These are phyloP conservation scores for Mortierella sp. DNA, from an alignment of 371 early-diverging fungal species.

Conservation along the genomic window DNA sequence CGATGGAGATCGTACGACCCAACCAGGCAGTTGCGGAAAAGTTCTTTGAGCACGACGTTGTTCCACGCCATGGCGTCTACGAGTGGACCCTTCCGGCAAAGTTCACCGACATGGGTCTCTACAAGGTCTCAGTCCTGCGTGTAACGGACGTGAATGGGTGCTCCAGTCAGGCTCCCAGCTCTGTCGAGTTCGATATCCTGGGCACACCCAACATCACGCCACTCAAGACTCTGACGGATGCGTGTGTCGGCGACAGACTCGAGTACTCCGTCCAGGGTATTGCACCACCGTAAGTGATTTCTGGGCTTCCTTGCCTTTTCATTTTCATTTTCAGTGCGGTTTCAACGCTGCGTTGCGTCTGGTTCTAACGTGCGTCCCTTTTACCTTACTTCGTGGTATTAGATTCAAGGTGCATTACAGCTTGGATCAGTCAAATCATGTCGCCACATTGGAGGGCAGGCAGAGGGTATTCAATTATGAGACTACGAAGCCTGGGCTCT, in stretches of 20 bases:
- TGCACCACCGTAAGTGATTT: slow-evolving; percentile 43
- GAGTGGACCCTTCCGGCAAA: slow-evolving; percentile 40
- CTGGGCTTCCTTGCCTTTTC: too few relatives aligned
- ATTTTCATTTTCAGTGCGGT: too few relatives aligned
- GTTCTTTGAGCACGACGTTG: slow-evolving; percentile 32
- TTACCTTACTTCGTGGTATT: too few relatives aligned
- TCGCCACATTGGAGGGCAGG: slow-evolving; percentile 15
- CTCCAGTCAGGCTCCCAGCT: slow-evolving; percentile 13
- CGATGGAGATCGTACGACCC: slow-evolving; percentile 39
- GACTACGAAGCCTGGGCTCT: slow-evolving; percentile 27
- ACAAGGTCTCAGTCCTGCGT: slow-evolving; percentile 29
- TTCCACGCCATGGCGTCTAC: slow-evolving; percentile 36
- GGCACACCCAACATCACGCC: slow-evolving; percentile 47
- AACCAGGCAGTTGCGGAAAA: slow-evolving; percentile 30
- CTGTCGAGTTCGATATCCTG: slow-evolving; percentile 45
- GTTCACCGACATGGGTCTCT: slow-evolving; percentile 37
- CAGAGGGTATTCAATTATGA: slow-evolving; percentile 19
- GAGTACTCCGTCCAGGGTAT: slow-evolving; percentile 41
- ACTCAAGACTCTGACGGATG: slow-evolving; percentile 21
- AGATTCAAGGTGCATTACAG: slow-evolving; percentile 47
- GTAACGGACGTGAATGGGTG: slow-evolving; percentile 41
- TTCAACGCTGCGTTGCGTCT: too few relatives aligned
- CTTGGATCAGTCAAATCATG: slow-evolving; percentile 22
- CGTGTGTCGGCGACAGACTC: slow-evolving; percentile 40
- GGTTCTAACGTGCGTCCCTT: neutral